These are phyloP conservation scores for Saraca asoca DNA, from an alignment of 331 rosid genomes.

Conservation along the genomic window DNA sequence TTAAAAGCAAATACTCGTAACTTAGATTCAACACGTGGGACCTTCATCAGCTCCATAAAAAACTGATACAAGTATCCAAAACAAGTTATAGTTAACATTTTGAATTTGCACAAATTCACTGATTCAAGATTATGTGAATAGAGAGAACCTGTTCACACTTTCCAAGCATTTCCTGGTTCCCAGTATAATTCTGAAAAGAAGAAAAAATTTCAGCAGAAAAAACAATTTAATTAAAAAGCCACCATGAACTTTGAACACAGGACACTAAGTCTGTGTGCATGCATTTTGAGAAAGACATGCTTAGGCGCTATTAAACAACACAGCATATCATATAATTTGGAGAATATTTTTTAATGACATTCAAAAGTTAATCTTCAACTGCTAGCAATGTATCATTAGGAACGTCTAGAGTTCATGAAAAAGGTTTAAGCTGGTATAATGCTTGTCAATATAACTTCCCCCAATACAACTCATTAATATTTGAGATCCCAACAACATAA, in stretches of 20 bases:
- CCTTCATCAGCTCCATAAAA: conserved; percentile 93
- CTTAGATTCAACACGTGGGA: conserved; percentile 92
- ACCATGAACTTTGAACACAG: not conserved
- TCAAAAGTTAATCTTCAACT: not conserved
- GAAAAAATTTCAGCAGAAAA: conserved; percentile 32
- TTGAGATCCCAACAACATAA: conserved; percentile 13
- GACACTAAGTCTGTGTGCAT: not conserved
- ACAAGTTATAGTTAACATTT: conserved; percentile 34
- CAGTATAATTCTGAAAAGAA: conserved; percentile 70
- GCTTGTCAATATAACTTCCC: not conserved
- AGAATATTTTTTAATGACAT: not conserved
- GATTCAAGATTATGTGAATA: conserved; percentile 26
- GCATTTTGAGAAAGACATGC: not conserved
- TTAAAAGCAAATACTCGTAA: conserved; percentile 95
- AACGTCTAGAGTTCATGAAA: conserved; percentile 17
- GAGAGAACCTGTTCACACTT: conserved; percentile 91
- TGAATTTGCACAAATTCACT: conserved; percentile 17
- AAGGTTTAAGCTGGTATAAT: conserved; percentile 5
- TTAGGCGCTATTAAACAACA: conserved; percentile 19
- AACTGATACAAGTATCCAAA: conserved; percentile 51
- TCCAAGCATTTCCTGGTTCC: conserved; percentile 88
- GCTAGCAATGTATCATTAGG: conserved; percentile 4
- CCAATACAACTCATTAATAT: conserved; percentile 14
- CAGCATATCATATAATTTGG: conserved; percentile 11
- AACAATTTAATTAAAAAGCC: not conserved